Evolutionary conservation across 2,329 filamentous ascomycete species (phyloP).

Genomic region (Xylaria sp.): DNA sequence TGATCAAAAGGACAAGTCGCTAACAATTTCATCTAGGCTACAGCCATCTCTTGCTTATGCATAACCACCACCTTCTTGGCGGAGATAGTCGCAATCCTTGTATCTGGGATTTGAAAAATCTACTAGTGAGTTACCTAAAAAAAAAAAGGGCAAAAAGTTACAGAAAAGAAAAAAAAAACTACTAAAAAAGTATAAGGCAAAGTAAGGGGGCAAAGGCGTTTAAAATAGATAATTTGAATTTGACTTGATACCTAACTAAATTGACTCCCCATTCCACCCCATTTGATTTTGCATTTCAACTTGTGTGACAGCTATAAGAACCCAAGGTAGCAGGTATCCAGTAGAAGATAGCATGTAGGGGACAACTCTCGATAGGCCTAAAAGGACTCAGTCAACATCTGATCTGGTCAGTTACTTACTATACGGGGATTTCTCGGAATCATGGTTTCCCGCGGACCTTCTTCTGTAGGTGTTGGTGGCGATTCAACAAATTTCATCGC

Average conservation of each 20-base stretch:
- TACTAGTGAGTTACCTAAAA: background rate
- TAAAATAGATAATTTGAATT: background rate
- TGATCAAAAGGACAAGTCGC: background rate
- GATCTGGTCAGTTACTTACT: background rate
- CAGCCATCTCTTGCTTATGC: background rate
- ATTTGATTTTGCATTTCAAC: too few relatives aligned
- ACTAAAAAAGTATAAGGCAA: background rate
- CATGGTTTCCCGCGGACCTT: constrained; percentile 52
- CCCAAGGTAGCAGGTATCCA: background rate
- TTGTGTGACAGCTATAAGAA: background rate
- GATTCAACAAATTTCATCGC: too few relatives aligned
- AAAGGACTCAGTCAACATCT: background rate
- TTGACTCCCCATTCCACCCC: background rate
- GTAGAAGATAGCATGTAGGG: background rate
- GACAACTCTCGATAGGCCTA: too few relatives aligned
- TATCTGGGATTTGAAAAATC: background rate
- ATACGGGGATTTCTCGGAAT: constrained; percentile 64
- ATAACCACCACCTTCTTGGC: background rate
- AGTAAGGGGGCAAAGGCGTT: background rate
- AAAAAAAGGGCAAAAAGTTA: background rate
- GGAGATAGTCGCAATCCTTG: background rate
- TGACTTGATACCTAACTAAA: background rate
- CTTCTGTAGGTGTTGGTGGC: too few relatives aligned
- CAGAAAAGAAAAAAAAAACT: background rate
- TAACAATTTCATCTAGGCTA: background rate